These are phyloP conservation scores for Cyberlindnera euphorbiiphila DNA, from an alignment of 805 yeast genomes.

Conservation along the genomic window DNA sequence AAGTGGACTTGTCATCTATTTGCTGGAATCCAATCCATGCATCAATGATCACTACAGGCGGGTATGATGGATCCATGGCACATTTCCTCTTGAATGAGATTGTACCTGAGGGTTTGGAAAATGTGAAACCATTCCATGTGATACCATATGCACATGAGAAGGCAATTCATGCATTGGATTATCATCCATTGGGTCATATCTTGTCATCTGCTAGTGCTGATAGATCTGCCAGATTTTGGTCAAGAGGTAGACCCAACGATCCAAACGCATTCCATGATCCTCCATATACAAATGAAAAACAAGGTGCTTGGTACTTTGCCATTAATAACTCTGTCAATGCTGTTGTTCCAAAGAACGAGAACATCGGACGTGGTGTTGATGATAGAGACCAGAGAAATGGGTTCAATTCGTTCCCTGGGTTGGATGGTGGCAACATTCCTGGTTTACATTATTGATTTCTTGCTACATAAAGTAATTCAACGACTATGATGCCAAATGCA, in stretches of 20 bases:
- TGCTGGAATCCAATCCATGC: constrained; percentile 94
- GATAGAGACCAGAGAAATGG: background rate
- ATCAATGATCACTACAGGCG: constrained; percentile 74
- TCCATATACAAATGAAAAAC: constrained; percentile 64
- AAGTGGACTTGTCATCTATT: constrained; percentile 78
- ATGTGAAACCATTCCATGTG: constrained; percentile 43
- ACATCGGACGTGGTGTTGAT: constrained; percentile 21
- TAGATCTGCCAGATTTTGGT: constrained; percentile 90
- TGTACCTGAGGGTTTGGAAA: constrained; percentile 36
- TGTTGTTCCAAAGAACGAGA: constrained; percentile 30
- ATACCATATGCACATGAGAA: constrained; percentile 94
- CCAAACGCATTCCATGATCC: constrained; percentile 77
- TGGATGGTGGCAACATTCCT: constrained; percentile 12
- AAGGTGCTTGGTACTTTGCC: constrained; percentile 55
- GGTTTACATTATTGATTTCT: constrained; percentile 14
- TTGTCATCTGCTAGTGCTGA: constrained; percentile 92
- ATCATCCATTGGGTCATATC: constrained; percentile 92
- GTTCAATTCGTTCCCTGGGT: constrained; percentile 6
- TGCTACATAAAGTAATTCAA: no score
- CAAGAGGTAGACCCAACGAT: constrained; percentile 87
- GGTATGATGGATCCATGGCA: constrained; percentile 82
- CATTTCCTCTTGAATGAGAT: constrained; percentile 62
- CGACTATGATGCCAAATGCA: background rate
- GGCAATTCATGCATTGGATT: constrained; percentile 84
- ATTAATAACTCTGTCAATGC: constrained; percentile 34